phyloP scores from a whole-genome alignment of 2,329 filamentous ascomycete species.

The Colletotrichum spaethianum region DNA sequence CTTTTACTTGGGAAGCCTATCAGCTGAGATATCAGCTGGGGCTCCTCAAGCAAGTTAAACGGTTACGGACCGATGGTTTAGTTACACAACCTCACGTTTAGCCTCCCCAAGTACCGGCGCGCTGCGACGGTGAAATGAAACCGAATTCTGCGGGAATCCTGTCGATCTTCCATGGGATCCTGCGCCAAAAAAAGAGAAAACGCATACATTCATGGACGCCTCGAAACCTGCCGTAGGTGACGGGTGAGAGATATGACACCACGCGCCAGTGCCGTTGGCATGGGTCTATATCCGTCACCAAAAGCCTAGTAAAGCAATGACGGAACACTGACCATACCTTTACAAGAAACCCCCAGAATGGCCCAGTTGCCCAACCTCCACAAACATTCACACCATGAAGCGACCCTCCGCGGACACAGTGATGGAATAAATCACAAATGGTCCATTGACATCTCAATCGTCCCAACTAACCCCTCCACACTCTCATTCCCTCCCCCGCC shows the following conservation, averaged over 20 bases:
- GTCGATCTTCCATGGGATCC: slow-evolving; percentile 19
- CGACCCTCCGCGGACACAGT: background rate
- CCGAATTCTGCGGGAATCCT: background rate
- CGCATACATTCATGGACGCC: background rate
- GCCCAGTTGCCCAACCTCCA: background rate
- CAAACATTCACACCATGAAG: background rate
- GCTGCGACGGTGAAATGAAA: slow-evolving; percentile 4
- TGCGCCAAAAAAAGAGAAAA: background rate
- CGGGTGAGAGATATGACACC: background rate
- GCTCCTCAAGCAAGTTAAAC: background rate
- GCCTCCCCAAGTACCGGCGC: background rate
- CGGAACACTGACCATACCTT: background rate
- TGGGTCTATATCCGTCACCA: background rate
- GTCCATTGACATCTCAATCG: background rate
- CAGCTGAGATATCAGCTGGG: background rate
- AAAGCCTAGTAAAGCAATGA: background rate
- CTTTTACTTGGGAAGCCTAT: background rate
- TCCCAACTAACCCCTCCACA: background rate
- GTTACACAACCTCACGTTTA: background rate
- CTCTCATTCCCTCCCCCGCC: background rate
- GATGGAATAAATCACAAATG: background rate
- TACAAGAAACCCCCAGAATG: background rate
- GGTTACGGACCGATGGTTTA: background rate
- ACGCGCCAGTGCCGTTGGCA: background rate
- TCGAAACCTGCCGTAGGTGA: background rate